Base-by-base conservation (phyloP, 176 grass and related monocot species). In the Hordeum marinum region DNA sequence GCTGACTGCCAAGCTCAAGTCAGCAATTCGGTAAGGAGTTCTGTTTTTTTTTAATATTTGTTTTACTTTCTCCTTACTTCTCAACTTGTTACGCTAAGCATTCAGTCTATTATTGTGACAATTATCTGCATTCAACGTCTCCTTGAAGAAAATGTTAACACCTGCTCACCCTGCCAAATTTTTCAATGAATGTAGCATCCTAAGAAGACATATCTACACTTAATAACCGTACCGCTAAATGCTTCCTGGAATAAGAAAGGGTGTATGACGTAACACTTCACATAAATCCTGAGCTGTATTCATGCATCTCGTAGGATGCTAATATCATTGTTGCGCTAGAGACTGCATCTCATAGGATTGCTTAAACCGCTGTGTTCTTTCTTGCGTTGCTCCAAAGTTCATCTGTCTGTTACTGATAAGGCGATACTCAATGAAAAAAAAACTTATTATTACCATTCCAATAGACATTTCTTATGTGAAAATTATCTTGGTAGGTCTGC, bases 1-100 rank as follows among this genome's bases (percentile, higher is more conserved):
- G 81, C 81, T 65, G 92, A 97, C 52, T 97, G 88, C 72, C 90
- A 97, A 79, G 92, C 88, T 85, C 94, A 97, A 97, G 90, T 92
- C 77, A 87, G 94, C 80, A 85, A 82, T 36, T 94, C 90, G 80
- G 90, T 97, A 90, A 75, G 17, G 12, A 24, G 6, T 65, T 65
- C 11, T 24, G 23, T 24, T 45, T 15, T 37, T 8, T 65, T 67
- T 26, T 11, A 3, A 3, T 57, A 11, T 43, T 72, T 23, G 69
- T 45, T 45, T 15, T 72, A 64, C 39, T 32, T 14, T 5, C 29
- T 58, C 18, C 4, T 23, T 23, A 59, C 31, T n/a, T 37, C 3
- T 17, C 23, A 70, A 69, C 24, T 65, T 91, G 4, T 21, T 67
- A 41, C 11, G 40, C 31, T 68, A 7, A 45, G 4, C 67, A 70